These are phyloP conservation scores for Erythrophleum ivorense DNA, from an alignment of 331 rosid species.

Conservation along the genomic window DNA sequence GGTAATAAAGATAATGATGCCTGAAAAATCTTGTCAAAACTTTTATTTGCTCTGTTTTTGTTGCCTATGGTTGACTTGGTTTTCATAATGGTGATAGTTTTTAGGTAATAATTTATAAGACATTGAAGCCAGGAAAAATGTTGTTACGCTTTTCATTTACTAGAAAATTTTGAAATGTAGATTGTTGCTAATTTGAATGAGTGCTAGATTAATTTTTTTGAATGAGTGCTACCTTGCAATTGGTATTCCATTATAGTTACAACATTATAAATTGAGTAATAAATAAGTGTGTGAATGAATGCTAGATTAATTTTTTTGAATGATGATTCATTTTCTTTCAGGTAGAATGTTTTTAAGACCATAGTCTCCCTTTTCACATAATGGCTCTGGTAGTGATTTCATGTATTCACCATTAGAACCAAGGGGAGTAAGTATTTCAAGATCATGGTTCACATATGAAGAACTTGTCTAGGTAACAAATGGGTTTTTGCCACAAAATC, in stretches of 20 bases:
- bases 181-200: background rate
- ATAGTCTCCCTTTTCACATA: slow-evolving; percentile 57
- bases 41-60: background rate
- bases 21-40: slow-evolving; percentile 22
- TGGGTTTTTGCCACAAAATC: slow-evolving; percentile 70
- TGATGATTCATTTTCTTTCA: slow-evolving; percentile 44
- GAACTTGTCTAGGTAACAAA: slow-evolving; percentile 85
- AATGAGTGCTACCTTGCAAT: no score
- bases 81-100: background rate
- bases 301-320: slow-evolving; percentile 31
- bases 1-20: slow-evolving; percentile 14
- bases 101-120: background rate
- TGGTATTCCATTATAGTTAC: slow-evolving; percentile 9
- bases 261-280: slow-evolving; percentile 11
- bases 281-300: slow-evolving; percentile 25
- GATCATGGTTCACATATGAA: slow-evolving; percentile 78
- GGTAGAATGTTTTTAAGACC: slow-evolving; percentile 78
- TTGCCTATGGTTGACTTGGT: background rate
- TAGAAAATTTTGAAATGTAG: background rate
- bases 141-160: slow-evolving; percentile 6
- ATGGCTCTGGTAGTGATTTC: slow-evolving; percentile 62
- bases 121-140: slow-evolving; percentile 22
- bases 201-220: no score
- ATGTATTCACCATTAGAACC: slow-evolving; percentile 73
- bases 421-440: slow-evolving; percentile 74